Conservation (phyloP, 2,329 filamentous ascomycete genomes). For the Lecanicillium sp. region DNA sequence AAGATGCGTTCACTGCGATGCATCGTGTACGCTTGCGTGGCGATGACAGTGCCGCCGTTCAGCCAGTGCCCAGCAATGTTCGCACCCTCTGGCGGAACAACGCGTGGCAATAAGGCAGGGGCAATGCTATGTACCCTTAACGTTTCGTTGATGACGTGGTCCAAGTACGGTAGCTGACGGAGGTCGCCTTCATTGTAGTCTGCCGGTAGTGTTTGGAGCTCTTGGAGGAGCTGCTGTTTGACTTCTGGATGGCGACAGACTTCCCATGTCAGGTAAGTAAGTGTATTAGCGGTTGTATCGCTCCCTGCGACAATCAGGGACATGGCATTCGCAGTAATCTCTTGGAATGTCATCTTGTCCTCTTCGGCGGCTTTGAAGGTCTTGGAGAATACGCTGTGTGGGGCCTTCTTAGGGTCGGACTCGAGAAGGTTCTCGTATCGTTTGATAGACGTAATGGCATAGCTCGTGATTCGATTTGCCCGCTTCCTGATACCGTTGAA, state of each 20-base stretch:
- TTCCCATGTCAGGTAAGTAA: slow-evolving; percentile 36
- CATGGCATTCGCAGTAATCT: background rate
- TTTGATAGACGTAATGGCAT: slow-evolving; percentile 20
- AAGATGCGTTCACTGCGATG: slow-evolving; percentile 32
- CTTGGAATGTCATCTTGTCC: background rate
- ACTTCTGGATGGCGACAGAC: slow-evolving; percentile 19
- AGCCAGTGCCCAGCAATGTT: slow-evolving; percentile 26
- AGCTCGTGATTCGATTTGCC: slow-evolving; percentile 5
- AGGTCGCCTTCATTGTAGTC: slow-evolving; percentile 20
- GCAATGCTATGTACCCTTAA: slow-evolving; percentile 30
- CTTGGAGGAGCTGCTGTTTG: slow-evolving; percentile 6
- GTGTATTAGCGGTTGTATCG: slow-evolving; percentile 37
- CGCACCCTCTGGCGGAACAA: slow-evolving; percentile 26
- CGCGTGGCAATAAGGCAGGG: slow-evolving; percentile 27
- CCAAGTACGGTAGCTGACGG: slow-evolving; percentile 26
- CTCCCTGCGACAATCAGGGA: slow-evolving; percentile 36
- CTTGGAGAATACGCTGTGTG: background rate
- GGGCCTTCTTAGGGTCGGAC: slow-evolving; percentile 12
- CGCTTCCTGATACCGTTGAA: too few relatives aligned
- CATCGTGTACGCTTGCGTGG: slow-evolving; percentile 33
- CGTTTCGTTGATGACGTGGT: slow-evolving; percentile 31
- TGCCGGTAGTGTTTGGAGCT: slow-evolving; percentile 20
- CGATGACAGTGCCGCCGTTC: slow-evolving; percentile 27
- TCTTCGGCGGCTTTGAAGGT: background rate
- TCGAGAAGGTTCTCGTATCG: slow-evolving; percentile 18